Evolutionary conservation across 2,329 filamentous ascomycete species (phyloP), one percentile per base, ranked within the genome.

Genomic region (Alternaria dauci): DNA sequence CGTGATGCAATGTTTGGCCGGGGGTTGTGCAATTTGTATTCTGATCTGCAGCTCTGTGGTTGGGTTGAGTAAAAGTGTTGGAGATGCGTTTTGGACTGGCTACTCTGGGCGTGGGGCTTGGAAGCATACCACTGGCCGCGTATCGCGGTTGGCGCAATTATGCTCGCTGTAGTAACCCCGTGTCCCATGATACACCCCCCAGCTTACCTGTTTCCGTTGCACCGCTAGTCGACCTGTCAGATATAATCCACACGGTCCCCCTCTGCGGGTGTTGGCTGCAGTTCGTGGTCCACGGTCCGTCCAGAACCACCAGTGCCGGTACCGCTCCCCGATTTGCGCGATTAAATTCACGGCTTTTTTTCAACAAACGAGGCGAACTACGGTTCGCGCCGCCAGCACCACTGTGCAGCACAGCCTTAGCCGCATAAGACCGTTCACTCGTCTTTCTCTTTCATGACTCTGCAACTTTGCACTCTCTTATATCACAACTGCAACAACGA

Each of bases 51-150:
- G 50, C 54, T 36, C 34, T 25, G 43, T 55, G 52, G 20, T 39
- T 55, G 41, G 47, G 41, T 50, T 23, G 36, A 32, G 52, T 25
- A 30, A 39, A 36, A 46, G 52, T 59, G 50, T 54, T 51, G 51
- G 52, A 51, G 32, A 52, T 59, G 47, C 39, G 62, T 55, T 62
- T 55, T 55, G 50, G 50, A 18, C 44, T 43, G 46, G 55, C 20
- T 51, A 18, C 48, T 32, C 62, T 65, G 50, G 62, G 62, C 62
- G 46, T 30, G 30, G 23, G 47, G 34, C 59, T 63, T 62, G 56
- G 56, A 52, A 57, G 39, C 23, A 43, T 56, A 39, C 28, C 52
- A 52, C 44, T 42, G 23, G 16, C 48, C 53, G 55, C 62, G 56
- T 61, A 64, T 36, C 43, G 52, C 52, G 53, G 62, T 48, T 54